Conservation (phyloP, 176 grass and related monocot species). For the Triticum timopheevii region DNA sequence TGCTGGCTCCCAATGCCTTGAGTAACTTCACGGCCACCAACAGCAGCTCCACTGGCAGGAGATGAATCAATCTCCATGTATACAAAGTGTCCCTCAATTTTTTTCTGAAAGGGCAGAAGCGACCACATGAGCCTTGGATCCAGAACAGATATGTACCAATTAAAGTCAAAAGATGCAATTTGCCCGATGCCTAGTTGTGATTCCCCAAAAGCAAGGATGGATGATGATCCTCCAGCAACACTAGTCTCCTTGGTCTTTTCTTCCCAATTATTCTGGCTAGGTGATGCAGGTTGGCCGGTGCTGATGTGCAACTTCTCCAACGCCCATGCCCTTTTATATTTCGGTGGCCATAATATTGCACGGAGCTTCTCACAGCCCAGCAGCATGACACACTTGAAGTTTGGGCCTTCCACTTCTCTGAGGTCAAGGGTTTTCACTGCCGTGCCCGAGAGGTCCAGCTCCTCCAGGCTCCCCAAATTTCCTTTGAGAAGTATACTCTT, state of each 20-base stretch:
- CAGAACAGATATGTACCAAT: not conserved
- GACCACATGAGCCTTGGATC: too few relatives aligned
- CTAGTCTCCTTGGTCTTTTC: not conserved
- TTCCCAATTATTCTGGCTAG: not conserved
- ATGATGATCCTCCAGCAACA: not conserved
- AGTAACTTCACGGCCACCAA: not conserved
- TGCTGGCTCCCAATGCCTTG: not conserved
- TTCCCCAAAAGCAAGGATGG: not conserved
- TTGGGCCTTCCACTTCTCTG: too few relatives aligned
- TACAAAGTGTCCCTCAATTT: too few relatives aligned
- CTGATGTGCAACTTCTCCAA: not conserved
- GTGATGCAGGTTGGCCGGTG: not conserved
- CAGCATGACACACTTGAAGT: not conserved
- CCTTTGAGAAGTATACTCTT: not conserved
- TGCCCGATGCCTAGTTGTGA: too few relatives aligned
- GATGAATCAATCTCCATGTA: too few relatives aligned
- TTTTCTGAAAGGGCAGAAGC: too few relatives aligned
- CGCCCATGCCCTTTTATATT: accelerated
- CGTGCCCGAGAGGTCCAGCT: not conserved
- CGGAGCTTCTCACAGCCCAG: not conserved
- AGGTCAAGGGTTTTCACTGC: constrained; percentile 11
- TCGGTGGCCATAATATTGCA: not conserved
- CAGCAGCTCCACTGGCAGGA: not conserved
- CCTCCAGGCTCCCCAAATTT: not conserved
- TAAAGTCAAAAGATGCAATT: too few relatives aligned